Base-by-base conservation (phyloP, 495 filamentous ascomycete species). In the Penicillium canescens region DNA sequence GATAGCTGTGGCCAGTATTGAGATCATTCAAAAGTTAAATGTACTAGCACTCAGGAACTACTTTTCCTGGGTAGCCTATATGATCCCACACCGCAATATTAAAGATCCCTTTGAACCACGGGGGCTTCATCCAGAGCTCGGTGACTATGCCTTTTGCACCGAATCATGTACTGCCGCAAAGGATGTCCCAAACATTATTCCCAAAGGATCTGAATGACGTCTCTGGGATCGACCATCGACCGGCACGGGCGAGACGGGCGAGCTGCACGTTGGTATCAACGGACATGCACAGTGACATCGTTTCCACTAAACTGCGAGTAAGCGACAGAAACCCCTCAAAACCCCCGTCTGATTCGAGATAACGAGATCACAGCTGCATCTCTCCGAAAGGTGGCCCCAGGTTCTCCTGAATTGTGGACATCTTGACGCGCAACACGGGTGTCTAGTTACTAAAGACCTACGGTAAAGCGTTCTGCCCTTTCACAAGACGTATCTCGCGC, bases 211-310 rank as follows among this genome's bases (percentile, higher is more conserved):
- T 10, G 7, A 41, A 36, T 50, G 28, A 42, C 16, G 26, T 42
- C 14, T 16, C 2, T n/a, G 40, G 4, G 9, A 23, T 9, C 28
- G 9, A 24, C 10, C 31, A 23, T 9, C 28, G 9, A 24, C 10
- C 31, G 16, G n/a, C 6, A 31, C 23, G 13, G 34, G 28, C 5
- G 28, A 31, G 6, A 31, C 28, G 28, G 28, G 28, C 28, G 28
- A 31, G 28, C 28, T 31, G 28, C 28, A 31, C 7, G 5, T 31
- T 31, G 5, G 28, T 31, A 31, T 31, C 28, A 31, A 31, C 28
- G 28, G 28, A 31, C 28, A 36, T 50, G 48, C 48, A 26, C 10
- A 12, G 39, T 51, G 48, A 36, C 31, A 51, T 51, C 48, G 39
- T 49, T 37, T 50, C 3, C 1, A 6, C 2, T 4, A 33, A 31